Base-by-base conservation (phyloP, 345 rosid species). In the Viola odorata region DNA sequence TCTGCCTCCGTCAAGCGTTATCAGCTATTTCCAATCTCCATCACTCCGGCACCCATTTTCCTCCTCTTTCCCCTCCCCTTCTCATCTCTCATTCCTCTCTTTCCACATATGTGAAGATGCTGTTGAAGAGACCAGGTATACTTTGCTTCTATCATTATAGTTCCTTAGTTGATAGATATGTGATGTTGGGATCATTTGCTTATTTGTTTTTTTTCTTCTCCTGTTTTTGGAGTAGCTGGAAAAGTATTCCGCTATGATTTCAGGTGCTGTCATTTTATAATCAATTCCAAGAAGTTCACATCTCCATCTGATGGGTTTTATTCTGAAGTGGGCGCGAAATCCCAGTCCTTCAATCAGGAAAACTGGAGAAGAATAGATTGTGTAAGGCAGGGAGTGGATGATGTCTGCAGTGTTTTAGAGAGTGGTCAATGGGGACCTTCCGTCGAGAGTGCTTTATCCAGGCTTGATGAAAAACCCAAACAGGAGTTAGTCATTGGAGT, bases 391-490 rank as follows among this genome's bases (percentile, higher is more conserved):
- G 65, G 68, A 41, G 63, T 87, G 12, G 80, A 84, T 45, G 82
- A 79, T 16, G 86, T 75, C 42, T 81, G 84, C 63, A 72, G 66
- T 55, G 67, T 89, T 44, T 64, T 94, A 80, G 85, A 79, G 71
- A 76, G 73, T 63, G 78, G 79, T 75, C 75, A 83, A 5, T 86
- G 97, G 97, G 97, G 95, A 50, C 80, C 88, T 50, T 69, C 78
- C 10, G 39, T 78, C 52, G 95, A 90, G 76, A 72, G 70, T 62
- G 78, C 88, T 48, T 64, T 94, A 6, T 77, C 78, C 12, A 15
- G 72, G 78, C 17, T 89, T 37, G 79, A 67, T 53, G 78, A 81
- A 53, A 74, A 73, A 17, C 85, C 87, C 16, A 82, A 79, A 41
- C 78, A 82, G 7, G 87, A 84, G 32, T 61, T 84, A 13, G 81